These are phyloP conservation scores for Arthroderma sp. DNA, from an alignment of 2,329 filamentous ascomycete species.

Conservation along the genomic window DNA sequence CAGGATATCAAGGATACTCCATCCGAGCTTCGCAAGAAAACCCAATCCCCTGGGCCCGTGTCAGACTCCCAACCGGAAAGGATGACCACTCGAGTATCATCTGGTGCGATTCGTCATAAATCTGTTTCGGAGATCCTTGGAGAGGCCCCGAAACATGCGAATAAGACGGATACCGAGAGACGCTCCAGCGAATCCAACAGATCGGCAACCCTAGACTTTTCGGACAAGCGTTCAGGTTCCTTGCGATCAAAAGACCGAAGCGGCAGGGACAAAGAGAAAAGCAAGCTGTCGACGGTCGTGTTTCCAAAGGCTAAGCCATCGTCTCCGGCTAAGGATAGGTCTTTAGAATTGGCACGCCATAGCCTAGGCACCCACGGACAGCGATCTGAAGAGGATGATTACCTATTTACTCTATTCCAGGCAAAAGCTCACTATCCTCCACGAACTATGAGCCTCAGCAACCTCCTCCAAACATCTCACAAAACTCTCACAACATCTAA, in stretches of 20 bases:
- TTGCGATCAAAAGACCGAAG: slow-evolving; percentile 34
- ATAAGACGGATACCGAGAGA: slow-evolving; percentile 23
- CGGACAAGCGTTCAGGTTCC: slow-evolving; percentile 11
- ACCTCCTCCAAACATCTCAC: slow-evolving; percentile 66
- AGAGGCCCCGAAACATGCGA: slow-evolving; percentile 36
- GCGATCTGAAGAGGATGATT: slow-evolving; percentile 38
- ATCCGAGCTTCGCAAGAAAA: no score
- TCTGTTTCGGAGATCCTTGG: slow-evolving; percentile 61
- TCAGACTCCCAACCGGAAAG: slow-evolving; percentile 34
- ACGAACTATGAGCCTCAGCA: slow-evolving; percentile 43
- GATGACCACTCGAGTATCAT: slow-evolving; percentile 57
- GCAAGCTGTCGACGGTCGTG: slow-evolving; percentile 59
- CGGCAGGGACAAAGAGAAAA: slow-evolving; percentile 44
- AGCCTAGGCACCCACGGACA: background rate
- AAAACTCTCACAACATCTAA: slow-evolving; percentile 84
- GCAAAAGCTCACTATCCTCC: slow-evolving; percentile 45
- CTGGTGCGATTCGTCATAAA: slow-evolving; percentile 57
- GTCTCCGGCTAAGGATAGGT: slow-evolving; percentile 35
- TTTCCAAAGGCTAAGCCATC: slow-evolving; percentile 52
- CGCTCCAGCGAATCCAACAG: slow-evolving; percentile 8
- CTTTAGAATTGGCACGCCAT: slow-evolving; percentile 38
- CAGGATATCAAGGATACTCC: no score
- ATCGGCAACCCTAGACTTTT: slow-evolving; percentile 19
- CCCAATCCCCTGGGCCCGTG: background rate
- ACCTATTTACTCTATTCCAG: slow-evolving; percentile 51